These are phyloP conservation scores for Galerina sulciceps DNA, from an alignment of 768 basidiomycete species.

Conservation along the genomic window DNA sequence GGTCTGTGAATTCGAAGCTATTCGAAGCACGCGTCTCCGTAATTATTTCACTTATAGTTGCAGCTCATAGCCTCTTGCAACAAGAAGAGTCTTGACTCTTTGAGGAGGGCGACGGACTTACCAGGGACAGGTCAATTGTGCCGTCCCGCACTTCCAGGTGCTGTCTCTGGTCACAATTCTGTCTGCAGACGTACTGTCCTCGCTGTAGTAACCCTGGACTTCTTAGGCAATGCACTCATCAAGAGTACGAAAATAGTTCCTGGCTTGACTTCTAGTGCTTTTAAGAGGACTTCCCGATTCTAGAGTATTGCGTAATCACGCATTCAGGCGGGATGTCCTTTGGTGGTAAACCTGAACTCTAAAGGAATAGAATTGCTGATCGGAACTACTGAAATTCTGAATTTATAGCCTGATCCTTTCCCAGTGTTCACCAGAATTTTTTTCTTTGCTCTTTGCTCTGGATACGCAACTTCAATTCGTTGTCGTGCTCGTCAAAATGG, in stretches of 20 bases:
- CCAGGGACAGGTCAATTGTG: too few species aligned
- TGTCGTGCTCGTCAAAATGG: constrained; percentile 36
- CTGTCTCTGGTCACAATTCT: too few species aligned
- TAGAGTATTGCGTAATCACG: background rate
- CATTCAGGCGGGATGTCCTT: constrained; percentile 5
- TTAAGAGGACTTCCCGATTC: background rate
- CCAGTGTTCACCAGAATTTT: background rate
- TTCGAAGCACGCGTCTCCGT: background rate
- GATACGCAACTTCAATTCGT: background rate
- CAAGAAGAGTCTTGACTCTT: background rate
- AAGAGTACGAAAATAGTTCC: background rate
- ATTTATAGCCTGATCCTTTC: background rate
- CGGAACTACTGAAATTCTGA: constrained; percentile 11
- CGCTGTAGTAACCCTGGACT: too few species aligned
- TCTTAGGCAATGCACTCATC: too few species aligned
- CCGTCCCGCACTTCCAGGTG: too few species aligned
- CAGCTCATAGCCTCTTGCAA: background rate
- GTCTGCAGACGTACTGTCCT: too few species aligned
- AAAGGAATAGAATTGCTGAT: background rate
- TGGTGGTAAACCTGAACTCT: background rate
- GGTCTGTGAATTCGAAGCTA: background rate
- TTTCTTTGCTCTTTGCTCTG: background rate
- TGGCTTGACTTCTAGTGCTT: background rate
- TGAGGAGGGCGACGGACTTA: too few species aligned
- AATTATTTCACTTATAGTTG: background rate